Evolutionary conservation across 2,329 filamentous ascomycete species (phyloP).

Genomic region (Fusarium lateritium): DNA sequence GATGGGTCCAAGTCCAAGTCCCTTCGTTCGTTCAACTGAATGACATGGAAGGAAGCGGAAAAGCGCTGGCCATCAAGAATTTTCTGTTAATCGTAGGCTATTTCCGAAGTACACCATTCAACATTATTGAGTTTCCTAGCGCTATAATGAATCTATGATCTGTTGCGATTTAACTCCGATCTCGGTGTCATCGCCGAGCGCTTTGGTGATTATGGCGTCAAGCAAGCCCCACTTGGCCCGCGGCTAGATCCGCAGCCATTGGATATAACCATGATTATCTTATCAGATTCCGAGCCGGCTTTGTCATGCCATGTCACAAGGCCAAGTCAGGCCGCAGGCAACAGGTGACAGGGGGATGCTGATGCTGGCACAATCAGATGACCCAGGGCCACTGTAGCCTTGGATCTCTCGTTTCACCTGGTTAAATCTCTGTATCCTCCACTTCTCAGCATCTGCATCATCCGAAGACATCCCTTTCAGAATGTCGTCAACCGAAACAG

Average conservation of each 20-base stretch:
- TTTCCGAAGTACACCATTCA: too few species aligned
- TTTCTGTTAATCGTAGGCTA: too few species aligned
- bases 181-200: background rate
- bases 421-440: background rate
- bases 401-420: background rate
- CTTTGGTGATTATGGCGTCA: constrained; percentile 1
- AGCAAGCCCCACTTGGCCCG: constrained; percentile 21
- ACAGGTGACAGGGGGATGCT: constrained; percentile 11
- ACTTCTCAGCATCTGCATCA: background rate
- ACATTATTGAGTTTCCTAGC: too few species aligned
- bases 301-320: constrained; percentile 38
- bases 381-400: background rate
- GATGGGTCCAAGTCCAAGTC: too few species aligned
- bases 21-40: too few species aligned
- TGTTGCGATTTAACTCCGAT: background rate
- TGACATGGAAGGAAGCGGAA: too few species aligned
- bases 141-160: too few species aligned
- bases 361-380: constrained; percentile 21
- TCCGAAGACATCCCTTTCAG: background rate
- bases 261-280: constrained; percentile 36
- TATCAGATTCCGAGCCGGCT: constrained; percentile 43
- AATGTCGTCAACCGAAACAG: constrained; percentile 30
- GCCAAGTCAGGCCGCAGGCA: constrained; percentile 18
- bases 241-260: constrained; percentile 48
- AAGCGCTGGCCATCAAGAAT: too few species aligned